Evolutionary conservation across 192 early-diverging fungal genomes (phyloP), one percentile per base, ranked within the genome.

Genomic region (Umbelopsis ramanniana): DNA sequence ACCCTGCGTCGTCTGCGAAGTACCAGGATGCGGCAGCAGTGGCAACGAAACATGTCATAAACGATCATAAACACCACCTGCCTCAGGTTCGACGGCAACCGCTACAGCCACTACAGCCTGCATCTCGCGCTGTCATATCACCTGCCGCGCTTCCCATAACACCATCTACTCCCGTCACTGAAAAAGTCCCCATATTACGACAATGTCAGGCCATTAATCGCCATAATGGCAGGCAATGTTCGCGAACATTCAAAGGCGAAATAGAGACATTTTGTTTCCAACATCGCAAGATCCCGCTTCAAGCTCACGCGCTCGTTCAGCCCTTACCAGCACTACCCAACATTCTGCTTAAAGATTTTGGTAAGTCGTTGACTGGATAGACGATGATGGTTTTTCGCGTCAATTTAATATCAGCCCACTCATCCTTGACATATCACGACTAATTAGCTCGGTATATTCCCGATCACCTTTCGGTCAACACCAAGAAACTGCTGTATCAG

Each of bases 401-500:
- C 40, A 43, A 43, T 0, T 40, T 8, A 6, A 48, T 48, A n/a
- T 14, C 3, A 50, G 15, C n/a, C 4, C 15, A 50, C 19, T n/a
- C 7, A 48, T 48, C 15, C 15, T 12, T 48, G 47, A 48, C 8
- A 8, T 40, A n/a, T 8, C 3, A 43, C 11, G 40, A 4, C 6
- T 11, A 43, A 43, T 6, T 7, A 63, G 57, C 57, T 12, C 57
- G 57, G 2, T 63, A 63, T 63, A 63, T 63, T 37, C 57, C 57
- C 14, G 33, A 63, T 37, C 33, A 63, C n/a, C 55, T 85, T 0
- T 78, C 81, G 0, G 69, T 66, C 14, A 76, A 77, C 68, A 80
- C 77, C 1, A 75, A 74, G 45, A 76, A 74, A 38, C 68, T 80
- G 46, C 46, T 85, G 48, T 53, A 67, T n/a, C 68, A 60, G 53